A percentile compares a stretch with the other conserved stretches of the same genome.
Conservation (phyloP, 106 monocot genomes). For the Apostasia ramifera region DNA sequence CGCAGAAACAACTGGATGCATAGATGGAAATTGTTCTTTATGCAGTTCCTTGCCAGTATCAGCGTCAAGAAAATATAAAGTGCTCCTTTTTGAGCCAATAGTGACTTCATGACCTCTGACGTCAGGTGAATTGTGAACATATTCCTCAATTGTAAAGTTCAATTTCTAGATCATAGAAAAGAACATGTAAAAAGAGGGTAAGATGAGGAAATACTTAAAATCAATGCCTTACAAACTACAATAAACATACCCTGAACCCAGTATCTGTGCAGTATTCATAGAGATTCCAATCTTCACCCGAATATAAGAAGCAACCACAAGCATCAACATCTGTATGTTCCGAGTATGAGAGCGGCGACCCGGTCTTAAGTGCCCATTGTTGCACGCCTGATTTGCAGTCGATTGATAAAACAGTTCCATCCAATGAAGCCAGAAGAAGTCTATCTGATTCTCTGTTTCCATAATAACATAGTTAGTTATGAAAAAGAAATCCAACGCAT, state of each 20-base stretch:
- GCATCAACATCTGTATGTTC: slow-evolving; percentile 17
- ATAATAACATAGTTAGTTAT: neutral
- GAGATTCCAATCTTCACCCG: slow-evolving; percentile 21
- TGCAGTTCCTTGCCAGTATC: slow-evolving; percentile 57
- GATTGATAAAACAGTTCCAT: slow-evolving; percentile 29
- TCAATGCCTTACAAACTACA: neutral
- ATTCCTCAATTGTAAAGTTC: slow-evolving; percentile 57
- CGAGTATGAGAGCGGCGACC: slow-evolving; percentile 24
- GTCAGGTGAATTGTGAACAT: slow-evolving; percentile 44
- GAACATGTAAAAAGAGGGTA: neutral
- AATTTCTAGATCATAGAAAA: slow-evolving; percentile 35
- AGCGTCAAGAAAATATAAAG: slow-evolving; percentile 44
- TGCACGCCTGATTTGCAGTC: slow-evolving; percentile 6
- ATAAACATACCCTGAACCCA: slow-evolving; percentile 29
- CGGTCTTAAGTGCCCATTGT: slow-evolving; percentile 23
- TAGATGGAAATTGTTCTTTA: slow-evolving; percentile 22
- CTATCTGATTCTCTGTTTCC: slow-evolving; percentile 4
- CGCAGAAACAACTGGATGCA: slow-evolving; percentile 14
- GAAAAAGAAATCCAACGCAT: neutral
- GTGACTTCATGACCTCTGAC: slow-evolving; percentile 32
- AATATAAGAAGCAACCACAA: slow-evolving; percentile 18
- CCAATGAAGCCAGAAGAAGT: slow-evolving; percentile 8
- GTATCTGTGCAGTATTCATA: slow-evolving; percentile 22
- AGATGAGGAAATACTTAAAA: neutral
- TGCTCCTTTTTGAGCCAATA: slow-evolving; percentile 67